Conservation (phyloP, 2,329 filamentous ascomycete genomes). For the Alternaria sp. region DNA sequence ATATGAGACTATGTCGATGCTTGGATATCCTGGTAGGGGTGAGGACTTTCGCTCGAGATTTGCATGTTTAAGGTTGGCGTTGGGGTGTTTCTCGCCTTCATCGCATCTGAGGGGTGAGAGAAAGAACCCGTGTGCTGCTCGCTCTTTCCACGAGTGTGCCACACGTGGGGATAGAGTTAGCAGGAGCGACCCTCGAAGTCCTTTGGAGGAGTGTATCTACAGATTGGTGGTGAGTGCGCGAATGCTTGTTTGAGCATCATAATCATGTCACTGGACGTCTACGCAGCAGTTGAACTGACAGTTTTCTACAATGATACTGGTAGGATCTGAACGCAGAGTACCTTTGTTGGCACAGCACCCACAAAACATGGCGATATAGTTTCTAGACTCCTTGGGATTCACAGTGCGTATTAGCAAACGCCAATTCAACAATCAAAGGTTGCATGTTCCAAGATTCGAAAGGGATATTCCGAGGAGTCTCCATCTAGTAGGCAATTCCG, state of each 20-base stretch:
- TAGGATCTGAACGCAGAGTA: neutral
- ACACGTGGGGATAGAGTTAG: conserved; percentile 1
- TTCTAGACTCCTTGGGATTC: neutral
- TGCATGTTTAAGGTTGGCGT: conserved; percentile 24
- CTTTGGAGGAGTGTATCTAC: neutral
- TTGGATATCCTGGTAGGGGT: conserved; percentile 44
- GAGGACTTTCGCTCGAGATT: conserved; percentile 39
- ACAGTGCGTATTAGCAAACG: neutral
- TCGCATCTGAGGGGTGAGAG: conserved; percentile 3
- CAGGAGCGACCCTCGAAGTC: neutral
- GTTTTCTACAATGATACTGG: neutral
- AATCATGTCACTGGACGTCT: no score
- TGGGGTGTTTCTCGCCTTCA: conserved; percentile 9
- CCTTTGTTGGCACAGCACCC: neutral
- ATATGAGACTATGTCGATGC: conserved; percentile 53
- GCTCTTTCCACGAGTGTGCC: conserved; percentile 15
- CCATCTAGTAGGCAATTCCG: conserved; percentile 3
- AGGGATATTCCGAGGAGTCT: neutral
- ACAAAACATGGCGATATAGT: neutral
- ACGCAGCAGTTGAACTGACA: neutral
- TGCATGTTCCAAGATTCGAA: neutral
- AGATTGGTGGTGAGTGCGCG: neutral
- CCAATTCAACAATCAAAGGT: neutral
- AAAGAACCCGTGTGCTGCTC: conserved; percentile 17
- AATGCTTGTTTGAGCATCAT: neutral